Percentiles rank a stretch among this genome's conserved stretches.
phyloP scores from a whole-genome alignment of 2,329 filamentous ascomycete species.

The Ploettnerulaceae sp. region DNA sequence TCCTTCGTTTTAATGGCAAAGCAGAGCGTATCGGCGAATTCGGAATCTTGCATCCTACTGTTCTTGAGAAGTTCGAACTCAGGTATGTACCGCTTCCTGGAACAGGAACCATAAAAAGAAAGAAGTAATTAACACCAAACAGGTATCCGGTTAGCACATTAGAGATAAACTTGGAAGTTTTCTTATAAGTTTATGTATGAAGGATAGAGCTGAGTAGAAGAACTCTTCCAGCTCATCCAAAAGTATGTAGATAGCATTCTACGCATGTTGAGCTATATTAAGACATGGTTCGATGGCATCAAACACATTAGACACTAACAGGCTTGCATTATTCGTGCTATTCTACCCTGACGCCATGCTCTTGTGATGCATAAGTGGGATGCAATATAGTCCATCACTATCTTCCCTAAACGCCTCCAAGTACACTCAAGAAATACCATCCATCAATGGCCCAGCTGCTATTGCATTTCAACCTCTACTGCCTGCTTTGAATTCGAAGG shows the following conservation, averaged over 20 bases:
- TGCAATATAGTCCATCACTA: background rate
- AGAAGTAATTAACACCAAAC: slow-evolving; percentile 20
- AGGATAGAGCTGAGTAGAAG: background rate
- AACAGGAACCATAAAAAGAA: background rate
- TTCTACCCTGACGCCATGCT: slow-evolving; percentile 20
- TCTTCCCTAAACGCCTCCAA: slow-evolving; percentile 2
- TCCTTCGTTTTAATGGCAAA: slow-evolving; percentile 69
- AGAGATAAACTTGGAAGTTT: slow-evolving; percentile 91
- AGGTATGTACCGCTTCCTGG: slow-evolving; percentile 48
- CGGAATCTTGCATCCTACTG: slow-evolving; percentile 87
- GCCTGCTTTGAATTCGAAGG: slow-evolving; percentile 28
- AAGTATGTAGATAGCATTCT: slow-evolving; percentile 22
- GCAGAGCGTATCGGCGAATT: slow-evolving; percentile 78
- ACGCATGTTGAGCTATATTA: slow-evolving; percentile 15
- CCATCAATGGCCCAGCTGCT: slow-evolving; percentile 9
- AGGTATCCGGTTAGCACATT: slow-evolving; percentile 89
- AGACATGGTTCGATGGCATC: slow-evolving; percentile 9
- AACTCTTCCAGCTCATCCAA: slow-evolving; percentile 7
- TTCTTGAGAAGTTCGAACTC: slow-evolving; percentile 89
- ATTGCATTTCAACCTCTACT: slow-evolving; percentile 49
- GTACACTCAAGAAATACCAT: background rate
- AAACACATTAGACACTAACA: no score
- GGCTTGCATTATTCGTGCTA: background rate
- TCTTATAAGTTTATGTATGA: slow-evolving; percentile 54
- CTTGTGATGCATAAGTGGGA: slow-evolving; percentile 21